A percentile compares a stretch with the other conserved stretches of the same genome.
Conservation (phyloP, 2,329 filamentous ascomycete genomes). For the Mycosphaerella sp. region DNA sequence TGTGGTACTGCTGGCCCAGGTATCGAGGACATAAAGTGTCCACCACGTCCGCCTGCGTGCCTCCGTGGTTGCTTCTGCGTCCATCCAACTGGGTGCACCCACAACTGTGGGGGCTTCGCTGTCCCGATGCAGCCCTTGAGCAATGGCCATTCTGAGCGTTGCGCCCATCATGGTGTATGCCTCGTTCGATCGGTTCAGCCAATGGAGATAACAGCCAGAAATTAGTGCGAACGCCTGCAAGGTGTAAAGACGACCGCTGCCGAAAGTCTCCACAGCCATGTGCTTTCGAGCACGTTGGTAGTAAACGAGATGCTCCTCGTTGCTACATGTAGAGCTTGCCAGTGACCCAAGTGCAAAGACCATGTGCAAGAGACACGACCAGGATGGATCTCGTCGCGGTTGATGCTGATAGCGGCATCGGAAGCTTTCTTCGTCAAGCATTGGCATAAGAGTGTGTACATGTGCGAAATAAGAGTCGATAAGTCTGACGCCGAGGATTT, state of each 20-base stretch:
- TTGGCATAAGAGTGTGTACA: conserved; percentile 32
- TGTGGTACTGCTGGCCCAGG: conserved; percentile 65
- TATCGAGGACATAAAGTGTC: conserved; percentile 67
- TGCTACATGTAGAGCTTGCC: conserved; percentile 26
- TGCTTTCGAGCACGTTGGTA: conserved; percentile 31
- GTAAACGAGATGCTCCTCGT: conserved; percentile 28
- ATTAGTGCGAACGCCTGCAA: conserved; percentile 31
- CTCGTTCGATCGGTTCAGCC: conserved; percentile 32
- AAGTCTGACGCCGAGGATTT: conserved; percentile 27
- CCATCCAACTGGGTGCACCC: conserved; percentile 35
- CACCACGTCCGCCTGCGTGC: conserved; percentile 66
- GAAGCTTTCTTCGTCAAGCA: conserved; percentile 33
- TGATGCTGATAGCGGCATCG: conserved; percentile 30
- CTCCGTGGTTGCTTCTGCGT: conserved; percentile 51
- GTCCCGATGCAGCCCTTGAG: conserved; percentile 31
- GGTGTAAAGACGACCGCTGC: conserved; percentile 29
- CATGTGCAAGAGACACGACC: conserved; percentile 32
- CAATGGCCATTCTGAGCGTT: conserved; percentile 31
- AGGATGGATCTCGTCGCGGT: conserved; percentile 28
- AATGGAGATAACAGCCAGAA: conserved; percentile 33
- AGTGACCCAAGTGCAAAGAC: conserved; percentile 31
- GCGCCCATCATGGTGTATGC: conserved; percentile 33
- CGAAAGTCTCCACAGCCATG: conserved; percentile 29
- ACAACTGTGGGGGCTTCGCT: conserved; percentile 36
- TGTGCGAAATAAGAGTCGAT: conserved; percentile 32